Conservation (phyloP, 2,329 filamentous ascomycete species). For the Byssothecium circinans region DNA sequence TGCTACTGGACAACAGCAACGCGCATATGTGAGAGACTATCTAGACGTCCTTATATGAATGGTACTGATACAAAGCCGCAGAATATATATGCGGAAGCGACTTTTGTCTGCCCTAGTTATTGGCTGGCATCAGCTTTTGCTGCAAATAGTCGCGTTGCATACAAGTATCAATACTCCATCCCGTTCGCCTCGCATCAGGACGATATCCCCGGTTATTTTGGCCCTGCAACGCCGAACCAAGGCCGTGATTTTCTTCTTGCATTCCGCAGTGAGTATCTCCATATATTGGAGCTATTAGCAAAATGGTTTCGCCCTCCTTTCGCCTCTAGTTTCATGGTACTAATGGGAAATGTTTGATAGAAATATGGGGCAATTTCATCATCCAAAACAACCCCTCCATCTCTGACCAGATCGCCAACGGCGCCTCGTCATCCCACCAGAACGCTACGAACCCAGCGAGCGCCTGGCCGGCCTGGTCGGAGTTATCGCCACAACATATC, state of each 20-base stretch:
- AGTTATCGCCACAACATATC: constrained; percentile 3
- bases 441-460: constrained; percentile 8
- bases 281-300: no score
- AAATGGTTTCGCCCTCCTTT: no score
- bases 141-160: not conserved
- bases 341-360: no score
- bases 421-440: not conserved
- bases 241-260: constrained; percentile 11
- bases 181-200: constrained; percentile 16
- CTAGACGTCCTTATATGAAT: no score
- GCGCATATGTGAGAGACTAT: no score
- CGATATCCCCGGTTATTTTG: constrained; percentile 19
- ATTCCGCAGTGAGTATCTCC: constrained; percentile 10
- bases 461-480: constrained; percentile 18
- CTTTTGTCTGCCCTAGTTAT: constrained; percentile 60
- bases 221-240: constrained; percentile 18
- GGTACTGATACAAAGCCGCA: no score
- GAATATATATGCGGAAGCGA: constrained; percentile 59
- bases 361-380: constrained; percentile 23
- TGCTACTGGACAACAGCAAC: constrained; percentile 58
- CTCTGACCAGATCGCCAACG: constrained; percentile 2
- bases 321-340: no score
- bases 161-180: constrained; percentile 26
- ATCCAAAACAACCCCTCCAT: constrained; percentile 11
- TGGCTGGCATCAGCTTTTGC: constrained; percentile 53